Conservation (phyloP, 768 basidiomycete species). For the Coprinopsis strossmayeri region DNA sequence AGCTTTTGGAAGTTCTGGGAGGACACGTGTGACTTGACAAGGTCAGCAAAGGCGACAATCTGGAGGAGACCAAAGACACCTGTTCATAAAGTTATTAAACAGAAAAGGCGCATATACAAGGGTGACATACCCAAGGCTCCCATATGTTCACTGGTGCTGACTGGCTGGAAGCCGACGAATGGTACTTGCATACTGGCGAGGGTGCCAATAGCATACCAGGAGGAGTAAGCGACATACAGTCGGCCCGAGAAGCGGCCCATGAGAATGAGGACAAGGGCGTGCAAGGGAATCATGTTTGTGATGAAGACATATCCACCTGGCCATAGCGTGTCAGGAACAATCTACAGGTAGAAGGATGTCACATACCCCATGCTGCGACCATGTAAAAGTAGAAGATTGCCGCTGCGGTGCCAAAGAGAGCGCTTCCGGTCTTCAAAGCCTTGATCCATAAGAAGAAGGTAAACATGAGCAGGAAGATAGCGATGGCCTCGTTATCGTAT, state of each 20-base stretch:
- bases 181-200: slow-evolving; percentile 99
- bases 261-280: slow-evolving; percentile 87
- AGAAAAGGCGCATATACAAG: neutral
- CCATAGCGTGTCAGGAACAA: neutral
- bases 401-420: slow-evolving; percentile 82
- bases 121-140: slow-evolving; percentile 74
- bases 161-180: slow-evolving; percentile 99
- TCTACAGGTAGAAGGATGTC: neutral
- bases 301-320: slow-evolving; percentile 97
- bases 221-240: slow-evolving; percentile 91
- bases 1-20: slow-evolving; percentile 89
- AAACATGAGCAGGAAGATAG: slow-evolving; percentile 99
- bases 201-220: slow-evolving; percentile 98
- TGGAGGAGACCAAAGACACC: slow-evolving; percentile 95
- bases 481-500: slow-evolving; percentile 99
- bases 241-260: slow-evolving; percentile 95
- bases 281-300: slow-evolving; percentile 99
- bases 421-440: slow-evolving; percentile 90
- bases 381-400: slow-evolving; percentile 99
- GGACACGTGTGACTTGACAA: slow-evolving; percentile 83
- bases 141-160: slow-evolving; percentile 97
- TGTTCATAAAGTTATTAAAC: too few relatives aligned
- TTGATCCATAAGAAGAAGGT: slow-evolving; percentile 98
- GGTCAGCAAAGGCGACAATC: slow-evolving; percentile 88
- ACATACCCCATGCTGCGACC: slow-evolving; percentile 99